A percentile compares a stretch with the other conserved stretches of the same genome.
These are phyloP conservation scores for Coemansia sp. DNA, from an alignment of 192 early-diverging fungal species.

Conservation along the genomic window DNA sequence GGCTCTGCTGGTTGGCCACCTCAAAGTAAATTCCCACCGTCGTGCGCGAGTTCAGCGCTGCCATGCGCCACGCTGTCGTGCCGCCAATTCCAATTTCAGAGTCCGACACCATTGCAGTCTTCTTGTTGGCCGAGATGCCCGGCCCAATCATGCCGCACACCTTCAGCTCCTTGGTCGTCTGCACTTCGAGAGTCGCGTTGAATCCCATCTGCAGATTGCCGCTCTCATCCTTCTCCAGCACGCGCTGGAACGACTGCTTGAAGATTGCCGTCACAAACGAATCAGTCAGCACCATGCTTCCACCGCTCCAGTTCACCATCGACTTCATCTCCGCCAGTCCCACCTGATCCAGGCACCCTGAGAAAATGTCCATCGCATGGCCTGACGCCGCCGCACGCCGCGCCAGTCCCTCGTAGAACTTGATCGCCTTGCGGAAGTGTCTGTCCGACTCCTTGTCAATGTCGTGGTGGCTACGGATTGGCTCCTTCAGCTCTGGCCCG, in stretches of 20 bases:
- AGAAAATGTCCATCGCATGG: slow-evolving; percentile 94
- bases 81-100: slow-evolving; percentile 98
- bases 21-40: slow-evolving; percentile 95
- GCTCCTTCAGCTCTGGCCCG: slow-evolving; percentile 85
- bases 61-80: slow-evolving; percentile 95
- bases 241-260: slow-evolving; percentile 94
- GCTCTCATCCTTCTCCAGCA: slow-evolving; percentile 89
- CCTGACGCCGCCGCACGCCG: slow-evolving; percentile 85
- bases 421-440: slow-evolving; percentile 89
- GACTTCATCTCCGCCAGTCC: slow-evolving; percentile 96
- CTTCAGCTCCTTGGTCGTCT: slow-evolving; percentile 93
- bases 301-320: slow-evolving; percentile 85
- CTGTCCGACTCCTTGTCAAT: slow-evolving; percentile 93
- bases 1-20: slow-evolving; percentile 84
- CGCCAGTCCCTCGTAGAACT: slow-evolving; percentile 92
- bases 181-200: slow-evolving; percentile 95
- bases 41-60: slow-evolving; percentile 80
- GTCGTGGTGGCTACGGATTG: slow-evolving; percentile 97
- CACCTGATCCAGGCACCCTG: slow-evolving; percentile 96
- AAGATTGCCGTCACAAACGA: slow-evolving; percentile 95
- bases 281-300: slow-evolving; percentile 92
- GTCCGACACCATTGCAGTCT: slow-evolving; percentile 87
- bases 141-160: slow-evolving; percentile 98
- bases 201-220: slow-evolving; percentile 94
- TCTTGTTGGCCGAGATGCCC: slow-evolving; percentile 87